Evolutionary conservation across 2,329 filamentous ascomycete genomes (phyloP).

Genomic region (Trichoderma oligosporum): DNA sequence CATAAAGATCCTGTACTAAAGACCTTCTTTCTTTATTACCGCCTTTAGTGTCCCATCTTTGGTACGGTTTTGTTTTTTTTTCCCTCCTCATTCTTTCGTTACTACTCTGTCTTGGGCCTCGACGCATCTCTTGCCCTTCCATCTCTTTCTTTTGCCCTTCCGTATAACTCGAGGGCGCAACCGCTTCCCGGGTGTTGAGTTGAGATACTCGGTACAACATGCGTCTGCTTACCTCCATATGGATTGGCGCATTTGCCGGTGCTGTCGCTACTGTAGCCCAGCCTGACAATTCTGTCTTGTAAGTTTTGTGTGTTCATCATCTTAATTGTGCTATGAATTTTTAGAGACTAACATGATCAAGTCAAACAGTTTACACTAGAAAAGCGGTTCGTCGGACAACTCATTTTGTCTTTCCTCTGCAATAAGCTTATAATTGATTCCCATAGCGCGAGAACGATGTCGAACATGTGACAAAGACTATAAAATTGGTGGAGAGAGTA

Average conservation of each 20-base stretch:
- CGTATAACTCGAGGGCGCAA: constrained; percentile 2
- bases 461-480: not conserved
- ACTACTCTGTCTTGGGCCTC: not conserved
- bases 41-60: not conserved
- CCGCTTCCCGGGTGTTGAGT: not conserved
- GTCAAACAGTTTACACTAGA: not conserved
- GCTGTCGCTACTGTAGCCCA: not conserved
- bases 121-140: not conserved
- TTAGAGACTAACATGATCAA: too few species aligned
- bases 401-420: not conserved
- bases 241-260: constrained; percentile 11
- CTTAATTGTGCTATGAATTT: too few species aligned
- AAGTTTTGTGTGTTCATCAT: too few species aligned
- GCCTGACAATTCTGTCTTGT: too few species aligned
- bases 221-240: constrained; percentile 10
- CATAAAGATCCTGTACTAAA: constrained; percentile 11
- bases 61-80: not conserved
- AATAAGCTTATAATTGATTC: not conserved
- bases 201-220: not conserved
- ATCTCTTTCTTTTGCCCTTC: constrained; percentile 4
- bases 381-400: not conserved
- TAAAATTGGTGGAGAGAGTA: constrained; percentile 14
- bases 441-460: not conserved
- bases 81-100: constrained; percentile 8
- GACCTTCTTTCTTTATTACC: not conserved